A percentile compares a stretch with the other conserved stretches of the same genome.
Evolutionary conservation across 1,284 basidiomycete genomes (phyloP).

Genomic region (Trichosporon asahii): DNA sequence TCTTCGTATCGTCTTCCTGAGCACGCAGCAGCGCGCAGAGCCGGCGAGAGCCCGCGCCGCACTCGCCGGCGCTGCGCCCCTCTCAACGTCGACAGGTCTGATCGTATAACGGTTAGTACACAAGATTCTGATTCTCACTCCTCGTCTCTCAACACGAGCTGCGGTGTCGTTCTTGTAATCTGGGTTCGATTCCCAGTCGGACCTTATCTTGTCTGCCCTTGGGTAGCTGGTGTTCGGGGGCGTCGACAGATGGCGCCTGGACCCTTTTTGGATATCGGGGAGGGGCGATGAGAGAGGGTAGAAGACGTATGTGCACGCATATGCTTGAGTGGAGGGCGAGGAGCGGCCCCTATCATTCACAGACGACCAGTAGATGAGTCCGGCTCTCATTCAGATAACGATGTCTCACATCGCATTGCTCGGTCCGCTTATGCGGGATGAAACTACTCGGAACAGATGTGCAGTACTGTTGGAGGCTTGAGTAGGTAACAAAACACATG

Average conservation of each 20-base stretch:
- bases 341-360: too few species aligned
- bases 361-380: too few species aligned
- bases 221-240: not conserved
- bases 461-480: too few species aligned
- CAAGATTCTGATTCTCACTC: not conserved
- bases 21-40: not conserved
- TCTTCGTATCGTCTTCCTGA: too few species aligned
- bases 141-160: not conserved
- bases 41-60: not conserved
- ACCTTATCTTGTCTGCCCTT: not conserved
- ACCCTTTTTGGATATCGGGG: not conserved
- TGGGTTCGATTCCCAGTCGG: slow-evolving; percentile 4
- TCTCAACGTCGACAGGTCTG: not conserved
- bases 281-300: too few species aligned
- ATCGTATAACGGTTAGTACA: slow-evolving; percentile 2
- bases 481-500: too few species aligned
- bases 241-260: not conserved
- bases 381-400: too few species aligned
- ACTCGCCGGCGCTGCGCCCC: not conserved
- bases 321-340: too few species aligned
- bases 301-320: too few species aligned
- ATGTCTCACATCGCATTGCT: too few species aligned
- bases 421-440: too few species aligned
- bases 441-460: too few species aligned
- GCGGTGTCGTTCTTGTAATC: slow-evolving; percentile 1